A percentile compares a stretch with the other conserved stretches of the same genome.
Conservation (phyloP, 1,284 basidiomycete species). For the Anthracocystis panici-leucophaei region DNA sequence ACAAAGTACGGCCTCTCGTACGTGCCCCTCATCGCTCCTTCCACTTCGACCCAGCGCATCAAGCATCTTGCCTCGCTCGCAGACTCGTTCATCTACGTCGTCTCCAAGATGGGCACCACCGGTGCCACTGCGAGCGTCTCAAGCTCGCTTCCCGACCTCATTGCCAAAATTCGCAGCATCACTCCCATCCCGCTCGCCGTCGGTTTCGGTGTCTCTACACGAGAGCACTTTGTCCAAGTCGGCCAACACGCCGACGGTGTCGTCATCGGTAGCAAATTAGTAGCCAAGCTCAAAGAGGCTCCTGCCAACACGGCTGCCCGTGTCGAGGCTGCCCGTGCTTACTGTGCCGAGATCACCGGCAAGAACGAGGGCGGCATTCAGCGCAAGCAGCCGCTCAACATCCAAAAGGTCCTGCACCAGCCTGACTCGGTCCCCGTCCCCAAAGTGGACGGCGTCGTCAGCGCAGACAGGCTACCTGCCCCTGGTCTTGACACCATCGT, state of each 20-base stretch:
- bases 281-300: conserved; percentile 80
- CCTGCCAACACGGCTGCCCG: conserved; percentile 68
- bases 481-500: conserved; percentile 58
- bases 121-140: conserved; percentile 83
- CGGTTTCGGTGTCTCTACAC: conserved; percentile 95
- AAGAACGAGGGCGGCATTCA: conserved; percentile 60
- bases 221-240: conserved; percentile 88
- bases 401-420: conserved; percentile 52
- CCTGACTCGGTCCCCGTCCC: conserved; percentile 56
- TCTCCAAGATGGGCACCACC: conserved; percentile 91
- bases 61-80: conserved; percentile 91
- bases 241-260: conserved; percentile 87
- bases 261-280: conserved; percentile 89
- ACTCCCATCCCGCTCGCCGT: conserved; percentile 88
- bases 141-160: conserved; percentile 65
- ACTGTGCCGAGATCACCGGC: conserved; percentile 76
- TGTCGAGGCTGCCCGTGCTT: conserved; percentile 73
- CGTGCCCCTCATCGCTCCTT: conserved; percentile 94
- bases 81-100: conserved; percentile 95
- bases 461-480: conserved; percentile 49
- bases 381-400: conserved; percentile 57
- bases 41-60: conserved; percentile 86
- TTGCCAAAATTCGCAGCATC: conserved; percentile 67
- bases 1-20: conserved; percentile 87
- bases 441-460: conserved; percentile 62